These are phyloP conservation scores for Calonectria crousiana DNA, from an alignment of 2,329 filamentous ascomycete species.

Conservation along the genomic window DNA sequence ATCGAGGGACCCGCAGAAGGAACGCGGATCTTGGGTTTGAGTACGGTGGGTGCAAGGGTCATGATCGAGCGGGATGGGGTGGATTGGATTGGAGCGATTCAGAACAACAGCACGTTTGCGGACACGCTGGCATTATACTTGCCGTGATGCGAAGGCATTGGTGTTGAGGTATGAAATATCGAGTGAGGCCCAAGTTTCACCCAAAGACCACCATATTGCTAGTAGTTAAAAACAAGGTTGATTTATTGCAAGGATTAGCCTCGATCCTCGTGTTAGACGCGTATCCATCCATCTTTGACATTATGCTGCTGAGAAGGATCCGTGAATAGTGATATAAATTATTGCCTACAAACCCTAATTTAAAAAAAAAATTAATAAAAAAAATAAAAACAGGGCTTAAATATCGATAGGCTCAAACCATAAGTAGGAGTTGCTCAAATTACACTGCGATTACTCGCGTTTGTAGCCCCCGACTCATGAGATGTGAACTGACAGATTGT, in stretches of 20 bases:
- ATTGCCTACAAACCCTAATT: no score
- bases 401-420: neutral
- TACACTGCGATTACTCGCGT: neutral
- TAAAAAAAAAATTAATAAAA: no score
- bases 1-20: constrained; percentile 36
- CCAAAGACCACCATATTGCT: neutral
- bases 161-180: neutral
- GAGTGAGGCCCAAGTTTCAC: neutral
- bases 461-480: neutral
- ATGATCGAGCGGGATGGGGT: constrained; percentile 43
- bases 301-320: neutral
- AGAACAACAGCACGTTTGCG: constrained; percentile 48
- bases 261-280: neutral
- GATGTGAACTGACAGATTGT: neutral
- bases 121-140: constrained; percentile 44
- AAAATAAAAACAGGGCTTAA: no score
- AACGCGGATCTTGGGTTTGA: constrained; percentile 43
- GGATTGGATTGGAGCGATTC: constrained; percentile 35
- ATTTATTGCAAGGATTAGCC: neutral
- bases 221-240: neutral
- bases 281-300: neutral
- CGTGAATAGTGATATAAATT: no score
- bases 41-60: constrained; percentile 43
- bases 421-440: neutral
- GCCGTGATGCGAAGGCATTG: constrained; percentile 30